These are phyloP conservation scores for Euptelea pleiosperma DNA, from an alignment of 164 flowering plant genomes.

Conservation along the genomic window DNA sequence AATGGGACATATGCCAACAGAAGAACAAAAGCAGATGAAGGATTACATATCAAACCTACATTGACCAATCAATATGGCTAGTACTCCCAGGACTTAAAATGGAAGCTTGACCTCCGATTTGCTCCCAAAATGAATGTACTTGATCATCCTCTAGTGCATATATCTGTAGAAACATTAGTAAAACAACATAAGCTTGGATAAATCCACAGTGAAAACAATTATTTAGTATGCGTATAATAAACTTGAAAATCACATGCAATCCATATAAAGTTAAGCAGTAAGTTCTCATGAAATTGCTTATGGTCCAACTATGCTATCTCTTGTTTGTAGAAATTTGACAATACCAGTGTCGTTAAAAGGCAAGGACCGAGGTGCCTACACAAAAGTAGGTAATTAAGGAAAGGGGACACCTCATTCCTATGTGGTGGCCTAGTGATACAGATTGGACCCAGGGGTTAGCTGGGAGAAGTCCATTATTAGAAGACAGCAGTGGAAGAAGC, in stretches of 20 bases:
- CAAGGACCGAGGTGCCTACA: no score
- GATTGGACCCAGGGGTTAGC: no score
- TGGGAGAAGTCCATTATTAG: no score
- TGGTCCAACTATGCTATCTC: no score
- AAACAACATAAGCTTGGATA: constrained; percentile 8
- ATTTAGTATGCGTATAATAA: background rate
- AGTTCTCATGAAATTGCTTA: no score
- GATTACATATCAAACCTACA: constrained; percentile 45
- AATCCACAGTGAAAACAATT: background rate
- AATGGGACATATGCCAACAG: background rate
- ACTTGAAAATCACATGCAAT: background rate
- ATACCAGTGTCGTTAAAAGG: no score
- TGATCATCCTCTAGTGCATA: constrained; percentile 63
- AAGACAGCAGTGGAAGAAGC: no score
- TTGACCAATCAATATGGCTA: constrained; percentile 76
- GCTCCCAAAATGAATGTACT: constrained; percentile 60
- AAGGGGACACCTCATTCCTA: no score
- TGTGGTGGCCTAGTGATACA: no score
- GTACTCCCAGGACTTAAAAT: constrained; percentile 46
- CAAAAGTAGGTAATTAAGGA: no score
- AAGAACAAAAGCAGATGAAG: background rate
- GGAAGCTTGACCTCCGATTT: constrained; percentile 52
- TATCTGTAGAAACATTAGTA: constrained; percentile 43
- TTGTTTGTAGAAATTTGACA: no score
- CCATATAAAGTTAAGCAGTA: background rate